phyloP scores from a whole-genome alignment of 306 rosid genomes.

The Phaseolus lunatus region DNA sequence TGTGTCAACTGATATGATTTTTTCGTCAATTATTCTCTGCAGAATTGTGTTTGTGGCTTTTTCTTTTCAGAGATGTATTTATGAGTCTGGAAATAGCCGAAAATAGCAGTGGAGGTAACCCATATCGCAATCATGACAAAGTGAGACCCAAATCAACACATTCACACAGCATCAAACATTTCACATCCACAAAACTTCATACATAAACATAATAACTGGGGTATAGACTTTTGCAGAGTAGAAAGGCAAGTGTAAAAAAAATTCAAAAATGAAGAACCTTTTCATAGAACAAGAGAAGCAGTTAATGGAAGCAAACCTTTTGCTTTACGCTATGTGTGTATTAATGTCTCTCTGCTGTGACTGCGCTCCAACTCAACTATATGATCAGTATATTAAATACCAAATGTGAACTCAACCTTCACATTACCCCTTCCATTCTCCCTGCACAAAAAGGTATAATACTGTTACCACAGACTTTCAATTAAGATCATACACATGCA shows the following conservation, averaged over 20 bases:
- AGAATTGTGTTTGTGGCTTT: neutral
- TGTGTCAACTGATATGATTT: no score
- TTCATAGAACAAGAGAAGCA: neutral
- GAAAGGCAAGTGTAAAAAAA: neutral
- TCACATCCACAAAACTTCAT: neutral
- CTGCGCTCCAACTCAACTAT: constrained; percentile 22
- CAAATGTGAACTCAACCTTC: constrained; percentile 14
- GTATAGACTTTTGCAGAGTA: neutral
- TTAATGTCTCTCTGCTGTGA: constrained; percentile 27
- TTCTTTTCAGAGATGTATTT: neutral
- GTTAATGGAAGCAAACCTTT: constrained; percentile 33
- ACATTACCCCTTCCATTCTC: constrained; percentile 11
- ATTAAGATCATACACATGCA: constrained; percentile 18
- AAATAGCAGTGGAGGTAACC: constrained; percentile 4
- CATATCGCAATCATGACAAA: constrained; percentile 39
- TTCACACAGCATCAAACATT: neutral
- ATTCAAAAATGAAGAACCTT: neutral
- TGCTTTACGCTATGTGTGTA: constrained; percentile 41
- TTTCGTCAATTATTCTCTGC: neutral
- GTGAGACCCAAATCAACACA: neutral
- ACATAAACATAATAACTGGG: neutral
- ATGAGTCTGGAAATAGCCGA: neutral
- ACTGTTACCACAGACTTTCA: neutral
- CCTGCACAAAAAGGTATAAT: constrained; percentile 39
- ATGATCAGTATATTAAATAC: neutral